Conservation (phyloP, 495 filamentous ascomycete genomes). For the Aspergillus panamensis region DNA sequence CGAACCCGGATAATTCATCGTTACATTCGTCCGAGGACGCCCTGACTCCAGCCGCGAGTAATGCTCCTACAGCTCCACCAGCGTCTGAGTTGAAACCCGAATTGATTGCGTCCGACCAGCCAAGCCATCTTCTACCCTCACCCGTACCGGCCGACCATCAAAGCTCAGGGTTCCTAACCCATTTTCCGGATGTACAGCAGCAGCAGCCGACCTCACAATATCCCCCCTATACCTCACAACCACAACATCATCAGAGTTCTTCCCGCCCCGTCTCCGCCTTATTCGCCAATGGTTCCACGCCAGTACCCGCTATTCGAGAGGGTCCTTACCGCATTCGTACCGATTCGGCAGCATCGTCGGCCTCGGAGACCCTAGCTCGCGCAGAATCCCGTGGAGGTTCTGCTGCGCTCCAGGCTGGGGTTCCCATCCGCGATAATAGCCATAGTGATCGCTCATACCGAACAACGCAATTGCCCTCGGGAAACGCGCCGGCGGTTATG, state of each 20-base stretch:
- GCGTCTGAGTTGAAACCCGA: conserved; percentile 20
- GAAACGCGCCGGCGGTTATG: conserved; percentile 54
- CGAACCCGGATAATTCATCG: conserved; percentile 87
- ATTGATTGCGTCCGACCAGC: conserved; percentile 21
- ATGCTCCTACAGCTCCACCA: conserved; percentile 27
- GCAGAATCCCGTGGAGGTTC: conserved; percentile 60
- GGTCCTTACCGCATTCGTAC: conserved; percentile 56
- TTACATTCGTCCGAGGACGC: conserved; percentile 52
- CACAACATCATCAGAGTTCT: conserved; percentile 44
- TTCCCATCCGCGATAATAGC: conserved; percentile 65
- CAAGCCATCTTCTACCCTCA: conserved; percentile 17
- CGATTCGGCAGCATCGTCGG: conserved; percentile 62
- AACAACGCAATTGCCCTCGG: conserved; percentile 51
- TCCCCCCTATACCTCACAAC: conserved; percentile 41
- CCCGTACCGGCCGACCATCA: conserved; percentile 27
- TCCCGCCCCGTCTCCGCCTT: conserved; percentile 54
- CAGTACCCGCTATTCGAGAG: conserved; percentile 42
- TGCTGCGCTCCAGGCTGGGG: conserved; percentile 58
- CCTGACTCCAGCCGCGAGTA: conserved; percentile 18
- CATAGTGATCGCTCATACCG: conserved; percentile 66
- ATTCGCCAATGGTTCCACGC: conserved; percentile 47
- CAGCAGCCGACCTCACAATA: conserved; percentile 27
- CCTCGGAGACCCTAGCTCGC: conserved; percentile 52
- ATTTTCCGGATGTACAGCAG: conserved; percentile 20
- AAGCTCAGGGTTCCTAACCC: conserved; percentile 24